phyloP scores from a whole-genome alignment of 2,329 filamentous ascomycete genomes.

The Cladobotryum mycophilum region DNA sequence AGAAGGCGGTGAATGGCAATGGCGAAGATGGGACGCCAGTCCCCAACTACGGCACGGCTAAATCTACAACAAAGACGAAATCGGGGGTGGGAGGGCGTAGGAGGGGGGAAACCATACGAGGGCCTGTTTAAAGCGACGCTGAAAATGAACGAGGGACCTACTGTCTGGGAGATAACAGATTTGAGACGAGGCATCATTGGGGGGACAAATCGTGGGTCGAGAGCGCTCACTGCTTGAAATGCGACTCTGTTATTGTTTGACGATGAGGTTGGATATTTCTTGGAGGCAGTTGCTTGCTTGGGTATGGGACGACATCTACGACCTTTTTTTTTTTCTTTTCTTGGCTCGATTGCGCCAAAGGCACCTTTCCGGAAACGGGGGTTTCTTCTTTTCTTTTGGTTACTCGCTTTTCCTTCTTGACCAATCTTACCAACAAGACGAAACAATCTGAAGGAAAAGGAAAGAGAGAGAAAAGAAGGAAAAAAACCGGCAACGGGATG shows the following conservation, averaged over 20 bases:
- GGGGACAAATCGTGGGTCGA: constrained; percentile 50
- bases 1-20: constrained; percentile 17
- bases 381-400: no score
- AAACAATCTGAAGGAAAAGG: no score
- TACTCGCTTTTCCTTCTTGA: no score
- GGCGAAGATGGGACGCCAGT: constrained; percentile 18
- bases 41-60: constrained; percentile 18
- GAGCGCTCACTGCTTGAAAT: constrained; percentile 43
- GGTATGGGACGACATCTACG: no score
- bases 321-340: no score
- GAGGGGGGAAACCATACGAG: constrained; percentile 41
- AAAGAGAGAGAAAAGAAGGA: no score
- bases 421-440: no score
- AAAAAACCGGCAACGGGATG: no score
- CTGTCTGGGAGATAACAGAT: constrained; percentile 46
- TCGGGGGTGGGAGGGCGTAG: constrained; percentile 10
- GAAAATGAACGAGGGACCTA: constrained; percentile 40
- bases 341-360: no score
- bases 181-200: constrained; percentile 40
- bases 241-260: constrained; percentile 41
- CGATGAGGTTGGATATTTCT: neutral
- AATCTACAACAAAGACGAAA: constrained; percentile 28
- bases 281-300: no score
- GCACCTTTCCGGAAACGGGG: no score
- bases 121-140: constrained; percentile 47